Evolutionary conservation across 2,329 filamentous ascomycete genomes (phyloP), one percentile per base, ranked within the genome.

Genomic region (Penicillium sp.): DNA sequence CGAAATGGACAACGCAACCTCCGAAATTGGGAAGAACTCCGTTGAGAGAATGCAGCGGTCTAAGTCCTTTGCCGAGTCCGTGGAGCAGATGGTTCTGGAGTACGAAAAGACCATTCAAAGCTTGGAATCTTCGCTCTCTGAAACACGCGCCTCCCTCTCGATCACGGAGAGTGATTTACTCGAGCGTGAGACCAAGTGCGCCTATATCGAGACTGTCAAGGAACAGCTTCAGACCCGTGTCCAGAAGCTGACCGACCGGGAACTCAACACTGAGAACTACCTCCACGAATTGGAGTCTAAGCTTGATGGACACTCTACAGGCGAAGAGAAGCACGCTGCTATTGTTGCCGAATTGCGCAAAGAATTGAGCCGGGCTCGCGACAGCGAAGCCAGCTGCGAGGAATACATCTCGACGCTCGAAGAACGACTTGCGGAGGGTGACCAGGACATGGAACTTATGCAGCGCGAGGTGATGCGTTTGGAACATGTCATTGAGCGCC

Each of bases 101-200:
- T 99, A 99, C 71, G 95, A 99, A 74, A 97, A 96, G 81, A 99
- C 95, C 0, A 99, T 99, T 49, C 92, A 97, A 72, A 89, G 86
- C 52, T 83, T 99, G 16, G 94, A 99, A 74, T 87, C 92, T 50
- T 97, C 92, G 2, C 84, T 99, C 15, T 92, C 92, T 0, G 94
- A 87, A 68, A 97, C 94, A 1, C 85, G 94, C 56, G 83, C 89
- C 34, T 91, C 90, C 0, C 81, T 99, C 29, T 89, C 94, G 11
- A 88, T 80, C 62, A 92, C 90, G 0, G 95, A 99, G 73, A 94
- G 92, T 53, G 88, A 80, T 56, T 81, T 99, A 25, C 81, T 97
- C 3, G 95, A 99, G 73, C 94, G 90, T 72, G 94, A 99, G 76
- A 94, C 91, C 13, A 95, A 91, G 70, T 93, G 92, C 67, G 91